phyloP scores from a whole-genome alignment of 139 green algal species.

The Chlamydomonas urium region DNA sequence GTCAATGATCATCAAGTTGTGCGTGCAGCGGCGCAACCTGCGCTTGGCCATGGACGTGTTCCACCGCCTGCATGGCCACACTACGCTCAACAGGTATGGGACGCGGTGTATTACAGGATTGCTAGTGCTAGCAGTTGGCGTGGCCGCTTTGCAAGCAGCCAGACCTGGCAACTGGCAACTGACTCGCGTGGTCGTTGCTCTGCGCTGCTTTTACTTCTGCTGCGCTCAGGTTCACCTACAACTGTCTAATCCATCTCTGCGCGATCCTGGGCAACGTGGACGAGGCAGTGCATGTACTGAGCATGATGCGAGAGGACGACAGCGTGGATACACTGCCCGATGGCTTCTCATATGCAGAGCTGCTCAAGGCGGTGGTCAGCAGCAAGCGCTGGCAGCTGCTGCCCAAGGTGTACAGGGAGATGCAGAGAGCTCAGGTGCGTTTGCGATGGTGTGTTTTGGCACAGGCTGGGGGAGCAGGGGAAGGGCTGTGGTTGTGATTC shows the following conservation, averaged over 20 bases:
- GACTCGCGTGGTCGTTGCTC: not conserved
- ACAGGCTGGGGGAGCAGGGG: no score
- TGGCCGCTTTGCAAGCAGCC: no score
- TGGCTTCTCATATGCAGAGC: slow-evolving; percentile 35
- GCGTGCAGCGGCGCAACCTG: slow-evolving; percentile 6
- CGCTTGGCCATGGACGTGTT: slow-evolving; percentile 12
- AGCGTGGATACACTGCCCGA: slow-evolving; percentile 21
- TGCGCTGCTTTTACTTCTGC: not conserved
- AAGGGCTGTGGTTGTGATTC: no score
- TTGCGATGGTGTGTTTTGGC: no score
- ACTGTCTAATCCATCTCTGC: slow-evolving; percentile 44
- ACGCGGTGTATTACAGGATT: not conserved
- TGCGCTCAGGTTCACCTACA: slow-evolving; percentile 33
- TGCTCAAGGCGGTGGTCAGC: slow-evolving; percentile 20
- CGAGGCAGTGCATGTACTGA: slow-evolving; percentile 27
- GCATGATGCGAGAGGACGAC: not conserved
- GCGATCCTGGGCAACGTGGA: slow-evolving; percentile 21
- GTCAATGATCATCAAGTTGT: slow-evolving; percentile 12
- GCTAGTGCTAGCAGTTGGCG: not conserved
- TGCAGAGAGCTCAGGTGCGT: slow-evolving; percentile 15
- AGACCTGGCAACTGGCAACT: not conserved
- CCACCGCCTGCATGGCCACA: slow-evolving; percentile 10
- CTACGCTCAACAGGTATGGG: slow-evolving; percentile 21
- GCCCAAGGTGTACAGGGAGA: slow-evolving; percentile 27
- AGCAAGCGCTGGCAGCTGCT: slow-evolving; percentile 30